Evolutionary conservation across 495 filamentous ascomycete species (phyloP).

Genomic region (Tuber melanosporum): DNA sequence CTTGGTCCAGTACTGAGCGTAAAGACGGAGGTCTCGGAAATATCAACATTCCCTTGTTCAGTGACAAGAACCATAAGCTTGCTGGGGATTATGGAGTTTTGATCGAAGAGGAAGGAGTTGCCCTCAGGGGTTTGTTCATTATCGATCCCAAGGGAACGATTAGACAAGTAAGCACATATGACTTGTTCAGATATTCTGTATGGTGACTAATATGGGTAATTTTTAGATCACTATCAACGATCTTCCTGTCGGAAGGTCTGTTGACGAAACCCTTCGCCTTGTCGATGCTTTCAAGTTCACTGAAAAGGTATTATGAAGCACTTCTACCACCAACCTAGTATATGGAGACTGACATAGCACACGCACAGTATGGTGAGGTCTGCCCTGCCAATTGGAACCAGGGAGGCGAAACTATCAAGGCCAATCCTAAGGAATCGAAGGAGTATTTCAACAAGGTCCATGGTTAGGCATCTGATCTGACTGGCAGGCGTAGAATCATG

Average conservation of each 20-base stretch:
- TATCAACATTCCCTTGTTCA: constrained; percentile 51
- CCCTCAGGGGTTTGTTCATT: constrained; percentile 55
- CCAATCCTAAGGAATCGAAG: constrained; percentile 47
- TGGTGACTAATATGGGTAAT: constrained; percentile 9
- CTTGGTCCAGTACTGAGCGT: constrained; percentile 50
- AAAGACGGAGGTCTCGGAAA: constrained; percentile 53
- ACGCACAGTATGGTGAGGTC: constrained; percentile 49
- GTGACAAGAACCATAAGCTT: constrained; percentile 54
- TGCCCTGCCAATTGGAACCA: constrained; percentile 55
- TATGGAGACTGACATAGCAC: neutral
- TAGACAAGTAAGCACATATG: constrained; percentile 44
- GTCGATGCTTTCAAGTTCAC: constrained; percentile 57
- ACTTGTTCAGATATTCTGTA: neutral
- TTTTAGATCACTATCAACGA: constrained; percentile 55
- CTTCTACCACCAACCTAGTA: neutral
- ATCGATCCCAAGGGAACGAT: constrained; percentile 54
- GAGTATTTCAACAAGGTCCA: constrained; percentile 47
- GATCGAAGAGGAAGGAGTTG: constrained; percentile 53
- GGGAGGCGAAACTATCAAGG: constrained; percentile 52
- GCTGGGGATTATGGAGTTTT: constrained; percentile 54
- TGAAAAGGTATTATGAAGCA: constrained; percentile 45
- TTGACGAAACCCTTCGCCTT: constrained; percentile 55
- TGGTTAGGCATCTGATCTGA: constrained; percentile 18
- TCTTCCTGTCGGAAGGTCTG: constrained; percentile 53
- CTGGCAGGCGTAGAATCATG: neutral